Evolutionary conservation across 305 asterid genomes (phyloP).

Genomic region (Coffea humblotiana): DNA sequence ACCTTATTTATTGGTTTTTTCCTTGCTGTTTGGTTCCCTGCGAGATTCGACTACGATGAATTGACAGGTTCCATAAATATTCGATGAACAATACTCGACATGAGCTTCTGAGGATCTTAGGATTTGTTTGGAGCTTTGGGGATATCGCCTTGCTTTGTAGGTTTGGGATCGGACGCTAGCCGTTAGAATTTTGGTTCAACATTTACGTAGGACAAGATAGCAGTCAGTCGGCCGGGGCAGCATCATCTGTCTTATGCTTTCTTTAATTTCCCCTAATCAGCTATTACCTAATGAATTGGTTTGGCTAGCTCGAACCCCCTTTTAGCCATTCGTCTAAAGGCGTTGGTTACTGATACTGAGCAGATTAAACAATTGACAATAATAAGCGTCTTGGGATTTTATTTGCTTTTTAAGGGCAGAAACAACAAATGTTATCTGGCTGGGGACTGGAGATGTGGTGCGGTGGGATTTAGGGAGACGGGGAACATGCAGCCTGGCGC

Average conservation of each 20-base stretch:
- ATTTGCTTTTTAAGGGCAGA: too few species aligned
- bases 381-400: not conserved
- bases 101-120: not conserved
- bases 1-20: not conserved
- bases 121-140: constrained; percentile 4
- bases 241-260: not conserved
- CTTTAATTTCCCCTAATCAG: not conserved
- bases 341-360: not conserved
- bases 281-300: too few species aligned
- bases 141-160: not conserved
- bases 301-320: not conserved
- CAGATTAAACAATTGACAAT: not conserved
- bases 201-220: not conserved
- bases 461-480: not conserved
- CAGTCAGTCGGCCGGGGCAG: not conserved
- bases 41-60: not conserved
- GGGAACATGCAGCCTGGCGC: not conserved
- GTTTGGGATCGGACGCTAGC: not conserved
- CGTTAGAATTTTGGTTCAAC: not conserved
- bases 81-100: not conserved
- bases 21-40: not conserved
- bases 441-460: too few species aligned
- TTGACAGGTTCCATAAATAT: not conserved
- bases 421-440: too few species aligned
- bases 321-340: not conserved